Evolutionary conservation across 495 filamentous ascomycete genomes (phyloP).

Genomic region (Aspergillus nidulans): DNA sequence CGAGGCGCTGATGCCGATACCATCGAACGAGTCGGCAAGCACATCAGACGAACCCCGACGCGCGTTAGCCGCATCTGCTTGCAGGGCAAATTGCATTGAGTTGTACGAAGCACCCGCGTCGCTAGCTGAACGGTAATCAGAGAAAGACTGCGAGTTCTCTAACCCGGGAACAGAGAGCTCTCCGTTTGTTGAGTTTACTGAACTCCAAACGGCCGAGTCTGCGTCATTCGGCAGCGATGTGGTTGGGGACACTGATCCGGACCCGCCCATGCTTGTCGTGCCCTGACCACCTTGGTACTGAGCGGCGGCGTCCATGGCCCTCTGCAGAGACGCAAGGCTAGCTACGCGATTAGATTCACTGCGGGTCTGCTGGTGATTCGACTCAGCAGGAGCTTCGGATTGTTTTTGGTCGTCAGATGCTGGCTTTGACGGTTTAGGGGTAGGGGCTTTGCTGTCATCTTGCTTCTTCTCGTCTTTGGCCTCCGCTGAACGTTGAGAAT

Average conservation of each 20-base stretch:
- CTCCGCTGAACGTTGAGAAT: constrained; percentile 26
- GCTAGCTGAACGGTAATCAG: constrained; percentile 20
- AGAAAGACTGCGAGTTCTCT: constrained; percentile 21
- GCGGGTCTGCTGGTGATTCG: constrained; percentile 39
- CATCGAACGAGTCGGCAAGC: constrained; percentile 34
- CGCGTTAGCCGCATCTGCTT: constrained; percentile 30
- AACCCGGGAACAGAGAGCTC: constrained; percentile 23
- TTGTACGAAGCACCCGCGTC: constrained; percentile 28
- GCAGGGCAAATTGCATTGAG: constrained; percentile 34
- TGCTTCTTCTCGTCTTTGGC: constrained; percentile 22
- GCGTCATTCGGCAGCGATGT: constrained; percentile 26
- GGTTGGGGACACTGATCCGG: constrained; percentile 31
- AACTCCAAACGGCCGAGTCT: constrained; percentile 7
- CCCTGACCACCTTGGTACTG: constrained; percentile 22
- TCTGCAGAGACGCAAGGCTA: constrained; percentile 43
- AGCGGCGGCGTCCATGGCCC: constrained; percentile 42
- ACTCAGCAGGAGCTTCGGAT: constrained; percentile 17
- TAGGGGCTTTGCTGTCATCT: constrained; percentile 27
- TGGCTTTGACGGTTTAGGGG: constrained; percentile 27
- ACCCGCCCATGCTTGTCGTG: constrained; percentile 11
- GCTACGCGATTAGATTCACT: constrained; percentile 42
- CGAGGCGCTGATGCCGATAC: constrained; percentile 34
- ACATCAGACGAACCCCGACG: constrained; percentile 41
- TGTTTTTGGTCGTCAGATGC: constrained; percentile 22
- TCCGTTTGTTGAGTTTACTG: constrained; percentile 9